These are phyloP conservation scores for Paecilomyces niveus DNA, from an alignment of 2,329 filamentous ascomycete species.

Conservation along the genomic window DNA sequence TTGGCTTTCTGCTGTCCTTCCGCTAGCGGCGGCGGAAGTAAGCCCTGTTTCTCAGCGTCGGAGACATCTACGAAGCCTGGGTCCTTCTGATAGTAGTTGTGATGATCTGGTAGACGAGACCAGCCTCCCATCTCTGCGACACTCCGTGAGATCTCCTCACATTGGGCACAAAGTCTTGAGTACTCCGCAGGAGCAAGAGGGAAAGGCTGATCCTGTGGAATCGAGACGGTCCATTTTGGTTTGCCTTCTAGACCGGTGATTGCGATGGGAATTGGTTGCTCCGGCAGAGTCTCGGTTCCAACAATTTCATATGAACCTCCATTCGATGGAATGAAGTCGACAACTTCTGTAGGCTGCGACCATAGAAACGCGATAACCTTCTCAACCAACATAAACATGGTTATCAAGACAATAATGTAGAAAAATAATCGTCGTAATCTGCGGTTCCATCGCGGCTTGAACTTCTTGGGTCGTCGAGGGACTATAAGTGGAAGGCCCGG, in stretches of 20 bases:
- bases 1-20: constrained; percentile 18
- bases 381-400: constrained; percentile 39
- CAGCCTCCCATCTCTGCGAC: constrained; percentile 47
- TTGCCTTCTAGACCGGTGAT: constrained; percentile 59
- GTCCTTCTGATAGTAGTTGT: constrained; percentile 56
- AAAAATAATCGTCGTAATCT: constrained; percentile 51
- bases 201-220: constrained; percentile 60
- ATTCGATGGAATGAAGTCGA: constrained; percentile 20
- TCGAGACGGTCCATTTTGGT: constrained; percentile 73
- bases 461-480: constrained; percentile 58
- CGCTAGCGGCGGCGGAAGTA: constrained; percentile 47
- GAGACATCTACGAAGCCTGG: constrained; percentile 66
- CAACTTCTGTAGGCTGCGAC: not conserved
- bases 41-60: constrained; percentile 59
- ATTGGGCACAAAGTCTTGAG: constrained; percentile 60
- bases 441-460: constrained; percentile 50
- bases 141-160: constrained; percentile 56
- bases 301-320: constrained; percentile 59
- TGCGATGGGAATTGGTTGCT: constrained; percentile 65
- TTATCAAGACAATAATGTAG: constrained; percentile 46
- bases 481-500: constrained; percentile 63
- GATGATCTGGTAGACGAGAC: constrained; percentile 26
- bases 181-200: constrained; percentile 63
- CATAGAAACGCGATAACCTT: constrained; percentile 2
- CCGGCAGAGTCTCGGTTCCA: constrained; percentile 57